phyloP scores from a whole-genome alignment of 352 stramenopile genomes.

The Phytophthora melonis region DNA sequence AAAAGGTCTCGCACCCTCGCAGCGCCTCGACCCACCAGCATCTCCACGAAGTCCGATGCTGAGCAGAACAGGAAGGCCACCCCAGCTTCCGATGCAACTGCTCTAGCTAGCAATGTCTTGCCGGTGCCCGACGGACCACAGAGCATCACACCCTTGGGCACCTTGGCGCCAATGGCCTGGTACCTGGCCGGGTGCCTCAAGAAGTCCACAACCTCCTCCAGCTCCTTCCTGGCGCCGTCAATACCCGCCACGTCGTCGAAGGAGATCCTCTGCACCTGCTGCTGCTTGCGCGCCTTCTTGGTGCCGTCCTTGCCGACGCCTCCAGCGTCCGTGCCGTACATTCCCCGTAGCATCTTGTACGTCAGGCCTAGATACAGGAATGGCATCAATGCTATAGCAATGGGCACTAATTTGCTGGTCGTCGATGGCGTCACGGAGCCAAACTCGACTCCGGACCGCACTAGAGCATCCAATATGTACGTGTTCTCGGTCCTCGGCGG shows the following conservation, averaged over 20 bases:
- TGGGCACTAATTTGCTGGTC: slow-evolving; percentile 54
- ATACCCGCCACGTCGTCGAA: slow-evolving; percentile 96
- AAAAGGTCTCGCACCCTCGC: slow-evolving; percentile 95
- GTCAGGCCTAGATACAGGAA: slow-evolving; percentile 89
- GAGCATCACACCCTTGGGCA: slow-evolving; percentile 94
- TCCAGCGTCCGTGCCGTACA: slow-evolving; percentile 60
- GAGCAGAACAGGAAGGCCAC: slow-evolving; percentile 96
- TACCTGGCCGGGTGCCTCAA: slow-evolving; percentile 93
- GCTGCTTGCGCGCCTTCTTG: slow-evolving; percentile 54
- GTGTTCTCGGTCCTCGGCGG: slow-evolving; percentile 76
- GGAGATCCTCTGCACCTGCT: slow-evolving; percentile 57
- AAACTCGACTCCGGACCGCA: slow-evolving; percentile 74
- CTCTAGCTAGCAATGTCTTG: slow-evolving; percentile 95
- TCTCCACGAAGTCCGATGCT: slow-evolving; percentile 98
- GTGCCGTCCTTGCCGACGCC: slow-evolving; percentile 77
- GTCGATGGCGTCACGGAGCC: slow-evolving; percentile 62
- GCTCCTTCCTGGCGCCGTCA: slow-evolving; percentile 93
- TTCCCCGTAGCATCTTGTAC: slow-evolving; percentile 82
- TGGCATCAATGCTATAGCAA: slow-evolving; percentile 74
- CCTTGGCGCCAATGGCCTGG: slow-evolving; percentile 92
- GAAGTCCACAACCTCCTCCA: slow-evolving; percentile 96
- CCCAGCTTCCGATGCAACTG: slow-evolving; percentile 93
- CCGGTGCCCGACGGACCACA: slow-evolving; percentile 94
- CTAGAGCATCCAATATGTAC: slow-evolving; percentile 74
- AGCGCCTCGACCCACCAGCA: slow-evolving; percentile 95